Evolutionary conservation across 228 moss, liverwort and hornwort species (phyloP), one percentile per base, ranked within the genome.

Genomic region (Sphagnum magellanicum): DNA sequence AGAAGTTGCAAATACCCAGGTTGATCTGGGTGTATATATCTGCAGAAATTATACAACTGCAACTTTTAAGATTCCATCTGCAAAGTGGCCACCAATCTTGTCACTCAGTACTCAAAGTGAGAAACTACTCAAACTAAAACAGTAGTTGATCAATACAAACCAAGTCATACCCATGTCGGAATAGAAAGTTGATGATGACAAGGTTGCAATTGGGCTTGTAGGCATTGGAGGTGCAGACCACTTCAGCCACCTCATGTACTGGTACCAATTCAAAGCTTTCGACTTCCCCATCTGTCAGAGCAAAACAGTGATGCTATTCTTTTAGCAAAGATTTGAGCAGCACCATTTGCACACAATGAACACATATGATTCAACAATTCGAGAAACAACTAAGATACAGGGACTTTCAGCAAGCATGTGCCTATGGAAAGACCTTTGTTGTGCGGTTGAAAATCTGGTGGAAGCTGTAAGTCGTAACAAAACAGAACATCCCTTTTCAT

Each of bases 401-500:
- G 49, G 16, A 6, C 46, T 6, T 48, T 46, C 46, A 32, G 5
- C 0, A 3, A 61, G 67, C 8, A 5, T 13, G 6, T 6, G 50
- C 32, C 32, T 32, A 32, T 32, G 51, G 67, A 32, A 49, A 64
- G 48, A 92, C 95, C 95, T 73, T 74, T 89, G 55, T 98, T 98
- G 53, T 65, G 70, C 51, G 97, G 97, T 72, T 82, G 71, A 70
- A 98, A 98, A 67, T 98, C 90, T 58, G 13, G n/a, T 52, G 97
- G 97, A 64, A 98, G 90, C 79, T 98, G 91, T 50, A 98, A 81
- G 73, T 98, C 97, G 58, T 98, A 98, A 77, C 97, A 91, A 57
- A 98, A 98, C 62, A 98, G 67, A 52, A 93, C 79, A 73, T 91
- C 91, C 74, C 97, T 83, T 80, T 87, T 91, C 61, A 81, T 84